A percentile compares a stretch with the other conserved stretches of the same genome.
Conservation (phyloP, 306 rosid species). For the Gastrolobium villosum region DNA sequence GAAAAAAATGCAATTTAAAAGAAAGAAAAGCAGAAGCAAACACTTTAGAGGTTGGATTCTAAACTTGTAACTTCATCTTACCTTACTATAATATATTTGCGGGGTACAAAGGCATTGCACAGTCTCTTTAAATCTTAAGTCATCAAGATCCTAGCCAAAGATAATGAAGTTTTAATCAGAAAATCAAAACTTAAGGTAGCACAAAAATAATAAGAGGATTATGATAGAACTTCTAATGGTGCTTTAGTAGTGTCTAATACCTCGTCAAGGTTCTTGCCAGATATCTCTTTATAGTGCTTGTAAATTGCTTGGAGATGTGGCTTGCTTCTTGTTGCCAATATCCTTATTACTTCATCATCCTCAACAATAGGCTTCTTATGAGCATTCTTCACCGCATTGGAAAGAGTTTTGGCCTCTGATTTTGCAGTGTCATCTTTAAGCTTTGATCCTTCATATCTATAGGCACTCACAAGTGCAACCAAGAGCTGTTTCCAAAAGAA, state of each 20-base stretch:
- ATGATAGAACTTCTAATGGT: constrained; percentile 2
- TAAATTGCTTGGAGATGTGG: constrained; percentile 65
- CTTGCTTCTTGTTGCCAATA: constrained; percentile 88
- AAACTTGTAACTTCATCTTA: constrained; percentile 41
- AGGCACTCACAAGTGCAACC: constrained; percentile 88
- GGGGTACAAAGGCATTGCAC: constrained; percentile 82
- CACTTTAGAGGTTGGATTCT: background rate
- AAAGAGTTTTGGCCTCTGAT: constrained; percentile 71
- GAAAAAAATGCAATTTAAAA: background rate
- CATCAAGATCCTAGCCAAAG: constrained; percentile 72
- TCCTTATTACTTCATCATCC: constrained; percentile 78
- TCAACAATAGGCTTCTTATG: constrained; percentile 58
- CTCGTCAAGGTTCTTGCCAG: constrained; percentile 75
- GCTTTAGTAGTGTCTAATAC: constrained; percentile 48
- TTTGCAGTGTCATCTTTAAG: constrained; percentile 70
- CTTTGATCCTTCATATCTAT: constrained; percentile 91
- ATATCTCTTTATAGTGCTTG: constrained; percentile 74
- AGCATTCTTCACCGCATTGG: constrained; percentile 62
- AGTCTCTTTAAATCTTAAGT: constrained; percentile 67
- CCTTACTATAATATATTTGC: constrained; percentile 73
- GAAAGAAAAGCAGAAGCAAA: background rate
- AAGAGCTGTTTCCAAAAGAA: constrained; percentile 66
- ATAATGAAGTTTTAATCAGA: constrained; percentile 12
- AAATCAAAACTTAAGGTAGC: background rate
- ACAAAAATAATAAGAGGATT: background rate